Evolutionary conservation across 441 rosid genomes (phyloP).

Genomic region (Adansonia madagascariensis): DNA sequence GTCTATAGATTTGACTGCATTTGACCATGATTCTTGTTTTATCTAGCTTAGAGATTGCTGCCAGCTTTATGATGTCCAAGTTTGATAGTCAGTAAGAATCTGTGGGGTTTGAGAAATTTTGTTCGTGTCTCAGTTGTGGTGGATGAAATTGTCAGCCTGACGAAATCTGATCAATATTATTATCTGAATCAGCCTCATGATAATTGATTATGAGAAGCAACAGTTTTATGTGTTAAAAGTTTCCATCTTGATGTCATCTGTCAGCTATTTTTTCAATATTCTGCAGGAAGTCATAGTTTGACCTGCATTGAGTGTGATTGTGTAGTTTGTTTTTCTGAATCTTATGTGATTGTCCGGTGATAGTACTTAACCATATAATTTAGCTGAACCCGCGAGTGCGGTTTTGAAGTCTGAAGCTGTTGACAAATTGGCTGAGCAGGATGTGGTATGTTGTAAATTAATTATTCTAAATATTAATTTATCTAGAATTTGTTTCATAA

Average conservation of each 20-base stretch:
- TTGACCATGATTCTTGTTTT: neutral
- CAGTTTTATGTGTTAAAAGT: neutral
- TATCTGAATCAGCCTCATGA: neutral
- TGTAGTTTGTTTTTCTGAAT: neutral
- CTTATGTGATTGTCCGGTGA: neutral
- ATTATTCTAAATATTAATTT: neutral
- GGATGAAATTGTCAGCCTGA: neutral
- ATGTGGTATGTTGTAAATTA: conserved; percentile 29
- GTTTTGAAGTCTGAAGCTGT: conserved; percentile 34
- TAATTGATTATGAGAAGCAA: neutral
- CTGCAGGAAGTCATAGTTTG: neutral
- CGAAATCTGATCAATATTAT: neutral
- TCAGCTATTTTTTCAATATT: neutral
- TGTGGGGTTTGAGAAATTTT: neutral
- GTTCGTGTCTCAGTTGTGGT: neutral
- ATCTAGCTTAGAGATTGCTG: neutral
- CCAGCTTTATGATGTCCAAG: neutral
- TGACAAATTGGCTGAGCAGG: conserved; percentile 33
- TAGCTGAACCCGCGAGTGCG: conserved; percentile 35
- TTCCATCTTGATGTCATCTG: neutral
- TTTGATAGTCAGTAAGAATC: neutral
- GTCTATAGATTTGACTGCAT: neutral
- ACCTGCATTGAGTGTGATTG: neutral
- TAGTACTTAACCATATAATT: conserved; percentile 21
- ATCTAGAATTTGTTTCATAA: neutral